Evolutionary conservation across 2,329 filamentous ascomycete genomes (phyloP).

Genomic region (Paracamarosporium sp.): DNA sequence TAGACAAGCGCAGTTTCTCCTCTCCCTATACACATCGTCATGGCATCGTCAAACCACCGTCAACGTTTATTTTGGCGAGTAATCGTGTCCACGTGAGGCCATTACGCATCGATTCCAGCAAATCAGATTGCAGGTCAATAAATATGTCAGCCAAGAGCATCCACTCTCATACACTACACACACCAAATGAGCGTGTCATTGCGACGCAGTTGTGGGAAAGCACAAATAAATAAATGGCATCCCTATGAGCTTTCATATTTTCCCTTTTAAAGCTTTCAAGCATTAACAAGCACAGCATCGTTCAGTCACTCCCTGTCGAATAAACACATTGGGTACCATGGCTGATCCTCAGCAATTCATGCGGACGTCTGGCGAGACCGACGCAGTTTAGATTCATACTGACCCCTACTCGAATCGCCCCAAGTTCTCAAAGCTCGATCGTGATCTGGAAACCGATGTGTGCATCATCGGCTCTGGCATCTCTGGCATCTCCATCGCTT

Average conservation of each 20-base stretch:
- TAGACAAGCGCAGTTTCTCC: neutral
- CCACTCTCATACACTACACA: neutral
- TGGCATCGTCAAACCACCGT: constrained; percentile 3
- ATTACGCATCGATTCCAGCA: neutral
- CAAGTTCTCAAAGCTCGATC: constrained; percentile 50
- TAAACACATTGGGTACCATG: constrained; percentile 23
- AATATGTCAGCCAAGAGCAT: neutral
- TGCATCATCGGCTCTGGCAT: constrained; percentile 62
- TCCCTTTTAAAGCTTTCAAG: too few species aligned
- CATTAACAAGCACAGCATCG: too few species aligned
- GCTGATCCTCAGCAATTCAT: constrained; percentile 43
- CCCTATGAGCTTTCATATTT: too few species aligned
- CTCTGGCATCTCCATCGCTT: constrained; percentile 59
- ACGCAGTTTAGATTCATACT: constrained; percentile 62
- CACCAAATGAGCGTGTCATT: neutral
- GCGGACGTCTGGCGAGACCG: constrained; percentile 58
- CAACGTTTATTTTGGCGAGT: neutral
- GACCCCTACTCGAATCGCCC: constrained; percentile 56
- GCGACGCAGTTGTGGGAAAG: neutral
- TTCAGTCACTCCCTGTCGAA: too few species aligned
- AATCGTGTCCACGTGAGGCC: neutral
- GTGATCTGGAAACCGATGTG: constrained; percentile 56
- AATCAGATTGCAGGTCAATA: neutral
- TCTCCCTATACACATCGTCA: neutral
- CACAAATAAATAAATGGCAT: too few species aligned